Base-by-base conservation (phyloP, 1,284 basidiomycete genomes). In the Sanguinoderma infundibulare region DNA sequence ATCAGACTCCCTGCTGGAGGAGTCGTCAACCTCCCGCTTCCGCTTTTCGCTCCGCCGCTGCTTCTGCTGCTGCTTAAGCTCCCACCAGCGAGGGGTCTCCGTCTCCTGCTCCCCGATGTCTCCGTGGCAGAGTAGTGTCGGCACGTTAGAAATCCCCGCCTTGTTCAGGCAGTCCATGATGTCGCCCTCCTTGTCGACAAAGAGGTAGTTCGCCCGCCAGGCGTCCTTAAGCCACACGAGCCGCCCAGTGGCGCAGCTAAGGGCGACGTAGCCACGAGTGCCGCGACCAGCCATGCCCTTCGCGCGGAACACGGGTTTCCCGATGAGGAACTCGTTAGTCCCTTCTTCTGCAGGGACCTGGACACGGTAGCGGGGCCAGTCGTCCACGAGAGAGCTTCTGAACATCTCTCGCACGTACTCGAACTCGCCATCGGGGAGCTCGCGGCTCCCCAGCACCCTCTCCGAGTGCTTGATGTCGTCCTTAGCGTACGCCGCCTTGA, bases 171-270 rank as follows among this genome's bases (percentile, higher is more conserved):
- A 3, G 30, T 34, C 17, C 8, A 55, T 12, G 20, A 55, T 47
- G 17, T 44, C 40, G 32, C 54, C 54, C 30, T 55, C 54, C 10
- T 10, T 10, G 1, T 24, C 40, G 5, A 55, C 20, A 9, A 36
- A 8, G 7, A 26, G 17, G 52, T 40, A 28, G 35, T 24, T 10
- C 5, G 38, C 15, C 17, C 59, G 39, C 59, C 59, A 61, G 12
- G 28, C 20, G 50, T 61, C 59, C 54, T 61, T 61, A 20, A 61
- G 34, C 28, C 32, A 57, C 15, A 39, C 54, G 14, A 61, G 56
- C 46, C 5, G 5, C 28, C n/a, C n/a, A 10, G 46, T 30, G 28
- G 6, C 46, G n/a, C 46, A 49, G 30, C 34, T 53, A 22, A 30
- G 10, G 14, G 56, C 61, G 47, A 62, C 47, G 10, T 59, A 62